Conservation (phyloP, 768 basidiomycete genomes). For the Gyrodon lividus region DNA sequence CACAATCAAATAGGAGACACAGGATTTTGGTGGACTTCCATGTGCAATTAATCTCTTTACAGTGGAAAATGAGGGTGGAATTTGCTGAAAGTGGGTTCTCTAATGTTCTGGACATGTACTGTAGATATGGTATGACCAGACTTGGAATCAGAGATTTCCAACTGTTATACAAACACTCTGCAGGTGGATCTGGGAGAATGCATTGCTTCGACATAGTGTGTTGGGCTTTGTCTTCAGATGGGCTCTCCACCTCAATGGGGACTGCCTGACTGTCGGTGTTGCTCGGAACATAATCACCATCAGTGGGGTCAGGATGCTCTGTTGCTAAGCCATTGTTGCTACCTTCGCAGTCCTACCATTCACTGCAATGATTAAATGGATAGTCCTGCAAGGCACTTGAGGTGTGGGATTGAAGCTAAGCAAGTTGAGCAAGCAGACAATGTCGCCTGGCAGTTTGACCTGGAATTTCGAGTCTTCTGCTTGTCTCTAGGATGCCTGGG, state of each 20-base stretch:
- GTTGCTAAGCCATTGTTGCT: neutral
- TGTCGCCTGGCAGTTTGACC: neutral
- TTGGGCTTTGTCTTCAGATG: neutral
- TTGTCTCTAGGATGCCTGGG: constrained; percentile 16
- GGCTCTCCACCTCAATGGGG: neutral
- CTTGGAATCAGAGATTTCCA: constrained; percentile 4
- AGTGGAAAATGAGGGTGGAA: neutral
- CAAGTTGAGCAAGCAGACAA: neutral
- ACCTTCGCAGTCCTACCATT: neutral
- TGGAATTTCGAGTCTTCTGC: constrained; percentile 8
- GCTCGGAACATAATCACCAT: neutral
- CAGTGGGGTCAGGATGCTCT: neutral
- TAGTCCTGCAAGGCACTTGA: neutral
- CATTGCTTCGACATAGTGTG: neutral
- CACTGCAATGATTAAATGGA: neutral
- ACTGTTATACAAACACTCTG: neutral
- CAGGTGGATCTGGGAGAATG: neutral
- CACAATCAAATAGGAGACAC: constrained; percentile 3
- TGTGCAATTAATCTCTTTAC: neutral
- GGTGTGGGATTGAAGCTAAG: neutral
- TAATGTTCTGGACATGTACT: neutral
- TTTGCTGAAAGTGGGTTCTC: neutral
- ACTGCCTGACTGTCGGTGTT: neutral
- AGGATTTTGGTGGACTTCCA: neutral
- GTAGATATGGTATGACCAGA: neutral